A percentile compares a stretch with the other conserved stretches of the same genome.
Evolutionary conservation across 164 flowering plant genomes (phyloP).

Genomic region (Sextonia rubra): DNA sequence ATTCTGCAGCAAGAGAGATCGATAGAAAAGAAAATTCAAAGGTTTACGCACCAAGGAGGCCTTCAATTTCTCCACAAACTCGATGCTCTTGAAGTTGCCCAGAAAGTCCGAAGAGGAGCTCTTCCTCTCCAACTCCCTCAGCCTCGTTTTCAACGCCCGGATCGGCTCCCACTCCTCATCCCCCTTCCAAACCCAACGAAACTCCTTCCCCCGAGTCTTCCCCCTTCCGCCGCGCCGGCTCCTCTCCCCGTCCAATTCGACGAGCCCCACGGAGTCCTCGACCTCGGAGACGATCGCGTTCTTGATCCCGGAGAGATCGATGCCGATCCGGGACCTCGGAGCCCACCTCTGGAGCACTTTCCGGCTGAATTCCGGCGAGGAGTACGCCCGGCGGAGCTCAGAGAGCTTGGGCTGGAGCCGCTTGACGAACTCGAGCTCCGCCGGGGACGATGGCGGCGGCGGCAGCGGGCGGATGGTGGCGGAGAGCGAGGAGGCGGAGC

Average conservation of each 20-base stretch:
- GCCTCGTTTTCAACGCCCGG: constrained; percentile 49
- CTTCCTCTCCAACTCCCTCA: constrained; percentile 70
- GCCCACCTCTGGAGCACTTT: constrained; percentile 67
- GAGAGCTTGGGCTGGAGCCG: constrained; percentile 60
- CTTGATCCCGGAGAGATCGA: constrained; percentile 57
- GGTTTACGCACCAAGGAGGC: constrained; percentile 60
- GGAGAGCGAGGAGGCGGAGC: constrained; percentile 43
- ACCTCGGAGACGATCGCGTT: constrained; percentile 56
- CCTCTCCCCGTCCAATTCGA: constrained; percentile 26
- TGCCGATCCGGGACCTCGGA: constrained; percentile 43
- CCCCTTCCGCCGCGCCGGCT: neutral
- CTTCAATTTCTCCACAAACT: constrained; percentile 79
- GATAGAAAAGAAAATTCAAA: neutral
- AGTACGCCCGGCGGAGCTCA: constrained; percentile 61
- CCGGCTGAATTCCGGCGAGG: constrained; percentile 63
- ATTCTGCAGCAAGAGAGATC: too few relatives aligned
- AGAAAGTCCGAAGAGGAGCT: constrained; percentile 52
- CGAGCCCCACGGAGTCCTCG: constrained; percentile 31
- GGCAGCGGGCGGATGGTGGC: constrained; percentile 11
- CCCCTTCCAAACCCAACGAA: constrained; percentile 25
- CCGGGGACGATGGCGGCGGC: neutral
- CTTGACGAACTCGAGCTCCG: constrained; percentile 66
- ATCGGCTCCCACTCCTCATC: constrained; percentile 65
- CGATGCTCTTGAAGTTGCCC: constrained; percentile 54
- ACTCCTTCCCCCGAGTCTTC: constrained; percentile 24